Percentiles rank a stretch among this genome's conserved stretches.
Conservation (phyloP, 192 early-diverging fungal species). For the Coemansia sp. region DNA sequence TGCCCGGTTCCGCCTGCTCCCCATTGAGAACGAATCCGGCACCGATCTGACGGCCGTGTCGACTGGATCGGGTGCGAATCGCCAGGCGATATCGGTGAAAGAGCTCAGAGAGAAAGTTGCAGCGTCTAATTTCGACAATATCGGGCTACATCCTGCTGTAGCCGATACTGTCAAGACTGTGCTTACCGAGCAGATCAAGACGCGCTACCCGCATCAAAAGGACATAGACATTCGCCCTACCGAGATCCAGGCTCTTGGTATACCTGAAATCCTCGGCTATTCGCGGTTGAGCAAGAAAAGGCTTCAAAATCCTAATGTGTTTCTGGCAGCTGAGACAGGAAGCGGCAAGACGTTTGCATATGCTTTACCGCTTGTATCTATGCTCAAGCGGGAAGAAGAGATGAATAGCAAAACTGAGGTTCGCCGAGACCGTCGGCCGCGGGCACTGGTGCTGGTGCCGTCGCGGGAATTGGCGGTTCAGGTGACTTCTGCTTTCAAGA, state of each 20-base stretch:
- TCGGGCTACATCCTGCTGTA: slow-evolving; percentile 63
- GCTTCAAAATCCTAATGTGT: slow-evolving; percentile 44
- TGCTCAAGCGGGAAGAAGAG: slow-evolving; percentile 66
- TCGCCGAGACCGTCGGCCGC: slow-evolving; percentile 72
- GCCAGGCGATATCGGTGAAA: slow-evolving; percentile 8
- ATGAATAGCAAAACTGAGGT: slow-evolving; percentile 18
- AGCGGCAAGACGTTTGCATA: slow-evolving; percentile 92
- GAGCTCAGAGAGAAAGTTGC: slow-evolving; percentile 21
- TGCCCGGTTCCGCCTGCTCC: slow-evolving; percentile 58
- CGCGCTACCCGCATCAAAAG: slow-evolving; percentile 3
- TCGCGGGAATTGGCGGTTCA: slow-evolving; percentile 85
- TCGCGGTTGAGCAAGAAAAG: slow-evolving; percentile 12
- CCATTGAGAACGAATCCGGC: slow-evolving; percentile 56
- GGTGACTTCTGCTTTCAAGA: slow-evolving; percentile 71
- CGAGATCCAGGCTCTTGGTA: slow-evolving; percentile 79
- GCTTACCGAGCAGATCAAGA: slow-evolving; percentile 21
- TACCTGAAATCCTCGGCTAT: slow-evolving; percentile 63
- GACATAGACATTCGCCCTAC: slow-evolving; percentile 60
- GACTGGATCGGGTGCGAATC: not conserved
- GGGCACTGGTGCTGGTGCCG: slow-evolving; percentile 83
- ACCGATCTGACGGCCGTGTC: slow-evolving; percentile 34
- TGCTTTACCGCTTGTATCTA: slow-evolving; percentile 72
- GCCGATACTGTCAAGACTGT: slow-evolving; percentile 40
- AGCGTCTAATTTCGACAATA: slow-evolving; percentile 55
- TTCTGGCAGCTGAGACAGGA: slow-evolving; percentile 87